Evolutionary conservation across 2,329 filamentous ascomycete species (phyloP).

Genomic region (Aspergillus glaucus): DNA sequence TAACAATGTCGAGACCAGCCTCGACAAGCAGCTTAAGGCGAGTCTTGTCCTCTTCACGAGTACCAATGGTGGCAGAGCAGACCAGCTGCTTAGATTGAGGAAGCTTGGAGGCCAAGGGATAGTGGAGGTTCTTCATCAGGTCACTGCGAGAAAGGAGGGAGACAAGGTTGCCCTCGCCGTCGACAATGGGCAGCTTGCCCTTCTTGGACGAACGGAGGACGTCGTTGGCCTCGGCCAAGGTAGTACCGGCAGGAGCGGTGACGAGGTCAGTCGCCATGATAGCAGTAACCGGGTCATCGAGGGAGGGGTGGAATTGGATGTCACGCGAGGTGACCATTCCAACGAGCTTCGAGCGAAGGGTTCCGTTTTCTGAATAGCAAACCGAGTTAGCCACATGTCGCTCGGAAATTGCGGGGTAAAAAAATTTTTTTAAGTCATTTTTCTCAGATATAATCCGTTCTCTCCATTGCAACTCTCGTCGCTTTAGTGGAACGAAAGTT

Average conservation of each 20-base stretch:
- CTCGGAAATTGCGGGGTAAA: not conserved
- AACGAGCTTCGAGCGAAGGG: conserved; percentile 88
- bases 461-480: conserved; percentile 84
- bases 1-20: conserved; percentile 88
- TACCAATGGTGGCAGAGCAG: conserved; percentile 90
- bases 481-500: conserved; percentile 99
- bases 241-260: conserved; percentile 77
- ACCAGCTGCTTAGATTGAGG: conserved; percentile 97
- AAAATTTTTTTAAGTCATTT: conserved; percentile 1
- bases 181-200: conserved; percentile 92
- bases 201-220: conserved; percentile 96
- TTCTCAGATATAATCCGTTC: conserved; percentile 49
- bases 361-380: conserved; percentile 67
- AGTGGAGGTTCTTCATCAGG: conserved; percentile 97
- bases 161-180: conserved; percentile 74
- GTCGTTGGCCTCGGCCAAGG: conserved; percentile 79
- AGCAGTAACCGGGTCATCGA: conserved; percentile 65
- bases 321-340: conserved; percentile 98
- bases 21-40: conserved; percentile 84
- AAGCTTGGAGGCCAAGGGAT: conserved; percentile 91
- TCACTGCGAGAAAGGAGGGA: conserved; percentile 92
- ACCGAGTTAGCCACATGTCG: conserved; percentile 12
- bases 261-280: conserved; percentile 96
- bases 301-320: conserved; percentile 87
- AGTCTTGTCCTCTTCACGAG: conserved; percentile 83